These are phyloP conservation scores for Rhododendron ferrugineum DNA, from an alignment of 148 eudicot species.

Conservation along the genomic window DNA sequence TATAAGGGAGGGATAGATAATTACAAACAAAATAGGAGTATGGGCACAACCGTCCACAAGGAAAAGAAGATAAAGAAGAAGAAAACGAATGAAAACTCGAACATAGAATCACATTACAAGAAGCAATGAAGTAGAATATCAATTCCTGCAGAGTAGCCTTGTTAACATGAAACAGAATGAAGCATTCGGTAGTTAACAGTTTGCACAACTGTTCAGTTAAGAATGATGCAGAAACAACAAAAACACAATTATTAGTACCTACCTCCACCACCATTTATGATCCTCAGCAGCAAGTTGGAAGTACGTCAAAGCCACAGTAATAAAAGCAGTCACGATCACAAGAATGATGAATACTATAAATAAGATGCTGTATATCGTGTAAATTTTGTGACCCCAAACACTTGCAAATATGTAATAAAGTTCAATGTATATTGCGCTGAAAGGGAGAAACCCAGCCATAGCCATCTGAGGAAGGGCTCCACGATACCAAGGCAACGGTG, in stretches of 20 bases:
- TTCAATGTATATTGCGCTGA: constrained; percentile 37
- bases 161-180: background rate
- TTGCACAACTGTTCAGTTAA: background rate
- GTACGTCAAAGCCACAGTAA: constrained; percentile 39
- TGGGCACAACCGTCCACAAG: background rate
- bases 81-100: background rate
- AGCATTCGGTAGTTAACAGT: background rate
- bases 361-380: constrained; percentile 41
- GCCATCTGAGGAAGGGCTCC: constrained; percentile 38
- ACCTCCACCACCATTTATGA: constrained; percentile 46
- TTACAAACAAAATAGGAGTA: background rate
- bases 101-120: background rate
- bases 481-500: constrained; percentile 41
- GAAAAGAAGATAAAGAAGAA: background rate
- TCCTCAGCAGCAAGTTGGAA: constrained; percentile 44
- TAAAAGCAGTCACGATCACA: constrained; percentile 35
- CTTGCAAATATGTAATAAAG: constrained; percentile 42
- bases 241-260: background rate
- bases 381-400: constrained; percentile 43
- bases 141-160: background rate
- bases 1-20: background rate
- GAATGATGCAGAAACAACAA: background rate
- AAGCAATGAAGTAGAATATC: background rate
- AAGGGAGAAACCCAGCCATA: constrained; percentile 38
- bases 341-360: constrained; percentile 38